Evolutionary conservation across 2,329 filamentous ascomycete genomes (phyloP).

Genomic region (Pseudogymnoascus pannorum): DNA sequence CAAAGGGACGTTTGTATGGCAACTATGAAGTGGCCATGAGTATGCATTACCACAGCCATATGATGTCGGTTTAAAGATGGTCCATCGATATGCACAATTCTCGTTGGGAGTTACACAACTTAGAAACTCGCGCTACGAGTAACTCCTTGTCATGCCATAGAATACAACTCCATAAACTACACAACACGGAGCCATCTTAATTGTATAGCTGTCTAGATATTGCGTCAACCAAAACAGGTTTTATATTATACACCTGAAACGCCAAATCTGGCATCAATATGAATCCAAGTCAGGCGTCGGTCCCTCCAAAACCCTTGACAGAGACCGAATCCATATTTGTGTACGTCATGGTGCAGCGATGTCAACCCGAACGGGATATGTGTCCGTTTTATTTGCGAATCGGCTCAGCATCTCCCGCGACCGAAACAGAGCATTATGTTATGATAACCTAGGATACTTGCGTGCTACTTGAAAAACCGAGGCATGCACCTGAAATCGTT

Average conservation of each 20-base stretch:
- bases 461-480: too few relatives aligned
- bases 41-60: not conserved
- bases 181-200: not conserved
- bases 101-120: not conserved
- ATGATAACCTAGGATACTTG: too few relatives aligned
- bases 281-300: not conserved
- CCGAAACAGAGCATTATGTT: too few relatives aligned
- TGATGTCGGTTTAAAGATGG: not conserved
- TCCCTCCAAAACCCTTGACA: not conserved
- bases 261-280: not conserved
- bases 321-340: not conserved
- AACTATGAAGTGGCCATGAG: not conserved
- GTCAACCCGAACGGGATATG: not conserved
- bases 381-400: not conserved
- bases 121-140: not conserved
- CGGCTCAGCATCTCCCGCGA: not conserved
- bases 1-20: too few relatives aligned
- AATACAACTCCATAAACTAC: not conserved
- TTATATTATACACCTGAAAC: not conserved
- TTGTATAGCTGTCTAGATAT: not conserved
- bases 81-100: not conserved
- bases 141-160: not conserved
- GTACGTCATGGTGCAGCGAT: not conserved
- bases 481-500: too few relatives aligned
- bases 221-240: not conserved